These are phyloP conservation scores for Backusella macrospora DNA, from an alignment of 192 early-diverging fungal genomes.

Conservation along the genomic window DNA sequence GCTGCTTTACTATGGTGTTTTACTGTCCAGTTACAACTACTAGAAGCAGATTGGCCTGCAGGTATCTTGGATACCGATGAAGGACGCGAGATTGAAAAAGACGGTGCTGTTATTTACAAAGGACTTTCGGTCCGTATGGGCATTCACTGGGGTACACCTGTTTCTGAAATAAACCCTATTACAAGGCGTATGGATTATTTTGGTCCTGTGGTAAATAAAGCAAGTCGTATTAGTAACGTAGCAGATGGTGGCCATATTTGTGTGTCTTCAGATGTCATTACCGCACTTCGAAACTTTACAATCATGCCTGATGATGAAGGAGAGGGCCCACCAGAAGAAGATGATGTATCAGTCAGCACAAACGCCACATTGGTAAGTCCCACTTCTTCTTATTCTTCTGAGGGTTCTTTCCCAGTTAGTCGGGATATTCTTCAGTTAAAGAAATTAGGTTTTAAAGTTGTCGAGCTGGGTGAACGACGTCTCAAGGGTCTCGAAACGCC, in stretches of 20 bases:
- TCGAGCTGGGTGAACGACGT: conserved; percentile 79
- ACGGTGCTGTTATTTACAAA: conserved; percentile 70
- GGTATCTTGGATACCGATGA: conserved; percentile 80
- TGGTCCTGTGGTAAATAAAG: conserved; percentile 91
- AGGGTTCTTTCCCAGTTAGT: conserved; percentile 13
- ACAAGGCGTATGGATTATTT: conserved; percentile 98
- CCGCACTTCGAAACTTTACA: conserved; percentile 32
- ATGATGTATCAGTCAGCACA: neutral
- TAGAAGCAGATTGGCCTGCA: conserved; percentile 85
- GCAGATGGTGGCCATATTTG: conserved; percentile 94
- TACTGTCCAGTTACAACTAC: conserved; percentile 79
- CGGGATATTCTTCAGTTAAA: conserved; percentile 47
- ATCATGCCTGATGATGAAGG: conserved; percentile 25
- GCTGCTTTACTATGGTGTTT: conserved; percentile 88
- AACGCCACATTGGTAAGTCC: neutral
- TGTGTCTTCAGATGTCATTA: conserved; percentile 77
- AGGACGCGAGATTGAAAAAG: conserved; percentile 72
- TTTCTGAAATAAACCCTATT: conserved; percentile 86
- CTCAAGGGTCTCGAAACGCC: conserved; percentile 91
- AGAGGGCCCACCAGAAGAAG: neutral
- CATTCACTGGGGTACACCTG: conserved; percentile 88
- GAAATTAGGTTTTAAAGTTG: conserved; percentile 66
- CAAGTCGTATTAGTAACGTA: conserved; percentile 79
- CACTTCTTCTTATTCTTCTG: neutral
- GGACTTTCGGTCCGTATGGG: conserved; percentile 94